Evolutionary conservation across 257 asterid genomes (phyloP).

Genomic region (Gentiana macrophylla): DNA sequence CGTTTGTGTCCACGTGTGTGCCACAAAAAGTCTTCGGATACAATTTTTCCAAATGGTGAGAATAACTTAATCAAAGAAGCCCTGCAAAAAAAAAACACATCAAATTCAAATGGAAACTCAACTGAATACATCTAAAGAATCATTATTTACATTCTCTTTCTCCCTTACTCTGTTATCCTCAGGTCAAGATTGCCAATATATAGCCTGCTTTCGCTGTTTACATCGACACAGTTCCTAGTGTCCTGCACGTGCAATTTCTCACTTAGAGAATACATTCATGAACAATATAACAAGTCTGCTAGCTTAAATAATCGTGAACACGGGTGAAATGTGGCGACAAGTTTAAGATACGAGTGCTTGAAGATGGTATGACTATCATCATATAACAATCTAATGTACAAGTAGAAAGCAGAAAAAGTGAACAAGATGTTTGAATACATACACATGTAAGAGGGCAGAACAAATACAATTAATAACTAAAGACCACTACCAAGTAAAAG

Average conservation of each 20-base stretch:
- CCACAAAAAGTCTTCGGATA: constrained; percentile 89
- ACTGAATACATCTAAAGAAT: constrained; percentile 1
- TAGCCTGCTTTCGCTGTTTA: constrained; percentile 58
- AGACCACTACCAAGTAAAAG: too few species aligned
- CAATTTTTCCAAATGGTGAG: constrained; percentile 61
- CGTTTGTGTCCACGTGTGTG: constrained; percentile 91
- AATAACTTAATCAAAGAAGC: constrained; percentile 81
- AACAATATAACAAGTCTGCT: not conserved
- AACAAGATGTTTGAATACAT: too few species aligned
- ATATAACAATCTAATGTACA: too few species aligned
- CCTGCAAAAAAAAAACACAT: constrained; percentile 28
- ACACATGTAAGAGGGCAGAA: too few species aligned
- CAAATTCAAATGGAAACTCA: not conserved
- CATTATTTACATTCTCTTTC: not conserved
- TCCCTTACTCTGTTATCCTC: constrained; percentile 65
- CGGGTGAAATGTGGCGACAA: not conserved
- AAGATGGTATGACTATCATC: too few species aligned
- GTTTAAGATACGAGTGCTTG: not conserved
- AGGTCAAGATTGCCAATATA: constrained; percentile 83
- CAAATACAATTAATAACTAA: too few species aligned
- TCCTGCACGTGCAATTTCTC: constrained; percentile 29
- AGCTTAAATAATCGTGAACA: not conserved
- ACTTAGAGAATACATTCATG: too few species aligned
- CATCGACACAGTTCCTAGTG: constrained; percentile 26
- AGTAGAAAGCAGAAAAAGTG: too few species aligned